Evolutionary conservation across 805 yeast species (phyloP), one percentile per base, ranked within the genome.

Genomic region (Pichia gijzeniarum): DNA sequence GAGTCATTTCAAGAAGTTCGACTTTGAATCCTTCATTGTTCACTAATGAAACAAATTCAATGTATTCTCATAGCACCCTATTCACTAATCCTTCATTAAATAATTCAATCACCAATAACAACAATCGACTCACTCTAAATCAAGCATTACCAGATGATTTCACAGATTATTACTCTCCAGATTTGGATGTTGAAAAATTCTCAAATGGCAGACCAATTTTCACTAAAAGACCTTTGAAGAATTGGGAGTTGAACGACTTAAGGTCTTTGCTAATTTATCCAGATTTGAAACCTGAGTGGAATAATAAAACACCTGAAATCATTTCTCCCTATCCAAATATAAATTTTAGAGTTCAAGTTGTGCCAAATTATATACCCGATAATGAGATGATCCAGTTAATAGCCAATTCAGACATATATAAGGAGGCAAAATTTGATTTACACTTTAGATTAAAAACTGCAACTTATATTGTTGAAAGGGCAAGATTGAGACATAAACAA

Each of bases 181-280:
- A 79, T 47, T 59, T 77, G 12, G 60, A 75, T 20, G 67, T 70
- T 33, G 73, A 72, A 46, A 70, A 74, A 19, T 64, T 77, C 34
- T 66, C 73, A 10, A 76, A 76, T 50, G 83, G 84, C 0, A 66
- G 88, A 37, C 87, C 86, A 12, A 59, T 64, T 21, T 82, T 80
- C 61, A 80, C 87, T 0, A 75, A 73, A 49, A 66, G 88, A 43
- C 77, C 75, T 14, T 65, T 84, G 35, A 65, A 79, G 21, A 84
- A 82, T 59, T 84, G 91, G 91, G 80, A 75, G 40, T 57, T 80
- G 41, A 84, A 84, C 60, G 90, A 82, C 58, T 65, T 80, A 17
- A 65, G 91, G 37, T 79, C 88, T 1, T 60, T 82, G 25, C 63
- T 84, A 32, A 79, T 84, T 22, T 68, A 80, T 19, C 74, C 70